A percentile compares a stretch with the other conserved stretches of the same genome.
Evolutionary conservation across 2,329 filamentous ascomycete species (phyloP).

Genomic region (Pseudocercospora ulei): DNA sequence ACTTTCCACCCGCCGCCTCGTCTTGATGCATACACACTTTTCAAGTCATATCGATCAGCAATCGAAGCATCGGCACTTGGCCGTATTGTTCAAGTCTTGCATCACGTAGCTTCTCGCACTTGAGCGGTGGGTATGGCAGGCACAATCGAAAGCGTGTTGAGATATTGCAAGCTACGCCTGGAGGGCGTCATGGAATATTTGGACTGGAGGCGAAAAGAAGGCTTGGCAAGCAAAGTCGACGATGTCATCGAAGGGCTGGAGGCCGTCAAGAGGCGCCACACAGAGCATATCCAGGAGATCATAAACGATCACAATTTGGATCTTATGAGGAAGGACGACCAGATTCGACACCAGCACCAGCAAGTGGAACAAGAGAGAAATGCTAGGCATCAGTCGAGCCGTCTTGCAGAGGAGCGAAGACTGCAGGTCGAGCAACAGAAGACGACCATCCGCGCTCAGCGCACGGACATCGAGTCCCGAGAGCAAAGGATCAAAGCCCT

Average conservation of each 20-base stretch:
- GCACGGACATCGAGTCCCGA: background rate
- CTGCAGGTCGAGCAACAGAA: background rate
- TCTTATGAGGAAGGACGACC: background rate
- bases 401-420: constrained; percentile 2
- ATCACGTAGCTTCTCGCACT: background rate
- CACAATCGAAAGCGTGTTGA: background rate
- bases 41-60: background rate
- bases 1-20: background rate
- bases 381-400: background rate
- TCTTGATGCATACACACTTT: constrained; percentile 1
- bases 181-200: background rate
- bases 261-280: constrained; percentile 1
- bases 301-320: constrained; percentile 1
- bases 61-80: too few relatives aligned
- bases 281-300: background rate
- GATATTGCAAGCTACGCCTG: background rate
- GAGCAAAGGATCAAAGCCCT: constrained; percentile 6
- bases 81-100: background rate
- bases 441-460: background rate
- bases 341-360: background rate
- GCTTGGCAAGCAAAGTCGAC: background rate
- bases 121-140: background rate
- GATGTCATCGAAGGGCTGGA: background rate
- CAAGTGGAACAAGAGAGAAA: constrained; percentile 3
- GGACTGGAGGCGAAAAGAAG: background rate